Evolutionary conservation across 1,139 yeast species (phyloP).

Genomic region (Arxiozyma slooffiae): DNA sequence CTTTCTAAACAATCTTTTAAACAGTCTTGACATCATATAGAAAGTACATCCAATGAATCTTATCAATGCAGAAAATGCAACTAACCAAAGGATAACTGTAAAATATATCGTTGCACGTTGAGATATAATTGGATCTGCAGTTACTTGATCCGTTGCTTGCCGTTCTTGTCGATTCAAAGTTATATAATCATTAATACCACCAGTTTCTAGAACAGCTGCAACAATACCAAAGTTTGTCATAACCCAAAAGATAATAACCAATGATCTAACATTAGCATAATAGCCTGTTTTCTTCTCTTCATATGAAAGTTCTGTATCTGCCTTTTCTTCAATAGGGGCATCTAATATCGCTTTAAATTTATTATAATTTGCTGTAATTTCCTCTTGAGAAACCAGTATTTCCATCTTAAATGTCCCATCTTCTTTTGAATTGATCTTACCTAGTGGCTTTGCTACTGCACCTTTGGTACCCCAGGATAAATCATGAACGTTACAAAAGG

Average conservation of each 20-base stretch:
- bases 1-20: slow-evolving; percentile 17
- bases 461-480: slow-evolving; percentile 99
- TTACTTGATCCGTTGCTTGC: slow-evolving; percentile 19
- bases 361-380: slow-evolving; percentile 51
- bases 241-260: slow-evolving; percentile 74
- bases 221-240: slow-evolving; percentile 61
- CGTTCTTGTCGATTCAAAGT: slow-evolving; percentile 11
- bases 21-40: slow-evolving; percentile 42
- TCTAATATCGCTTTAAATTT: slow-evolving; percentile 54
- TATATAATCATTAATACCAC: slow-evolving; percentile 38
- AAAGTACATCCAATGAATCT: slow-evolving; percentile 58
- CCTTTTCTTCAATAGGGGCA: slow-evolving; percentile 37
- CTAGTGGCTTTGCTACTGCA: slow-evolving; percentile 53
- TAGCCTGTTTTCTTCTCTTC: slow-evolving; percentile 60
- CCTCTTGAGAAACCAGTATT: slow-evolving; percentile 54
- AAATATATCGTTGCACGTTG: slow-evolving; percentile 48
- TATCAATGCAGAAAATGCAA: slow-evolving; percentile 69
- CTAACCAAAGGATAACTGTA: slow-evolving; percentile 69
- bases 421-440: slow-evolving; percentile 57
- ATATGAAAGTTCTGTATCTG: slow-evolving; percentile 31
- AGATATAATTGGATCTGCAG: slow-evolving; percentile 14
- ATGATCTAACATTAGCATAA: slow-evolving; percentile 64
- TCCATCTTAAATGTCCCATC: slow-evolving; percentile 70
- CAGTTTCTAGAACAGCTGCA: slow-evolving; percentile 60
- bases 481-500: slow-evolving; percentile 93